Base-by-base conservation (phyloP, 2,329 filamentous ascomycete species). In the Neonectria ditissima region DNA sequence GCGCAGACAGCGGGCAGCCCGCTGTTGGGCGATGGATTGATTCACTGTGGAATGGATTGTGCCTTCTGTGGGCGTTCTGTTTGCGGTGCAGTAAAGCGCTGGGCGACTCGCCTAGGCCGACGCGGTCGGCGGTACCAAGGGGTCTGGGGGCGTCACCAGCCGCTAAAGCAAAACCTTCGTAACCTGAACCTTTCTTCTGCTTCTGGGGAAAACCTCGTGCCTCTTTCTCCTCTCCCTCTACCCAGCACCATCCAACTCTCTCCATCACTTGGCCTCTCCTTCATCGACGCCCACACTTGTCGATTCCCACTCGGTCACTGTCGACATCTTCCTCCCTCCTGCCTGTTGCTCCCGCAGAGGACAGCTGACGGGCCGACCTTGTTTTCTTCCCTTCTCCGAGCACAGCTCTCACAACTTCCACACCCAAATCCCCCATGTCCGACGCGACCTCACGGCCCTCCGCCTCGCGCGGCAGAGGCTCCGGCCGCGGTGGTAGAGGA, bases 381-480 rank as follows among this genome's bases (percentile, higher is more conserved):
- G 65, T 62, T 67, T 67, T 71, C 68, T 73, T 73, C 72, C 72
- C 71, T 77, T 78, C 76, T 65, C 62, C 56, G 71, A 73, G 71
- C 71, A 65, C 69, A 72, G 71, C 71, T 73, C 71, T 69, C 70
- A 67, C 67, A 69, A 67, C 62, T 48, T 63, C 44, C 69, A 73
- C 66, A 81, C 77, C 77, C 79, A 72, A 74, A 80, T 79, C 73
- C 76, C 82, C 80, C 84, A 98, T 98, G 96, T 97, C 96, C 87
- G 95, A 98, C 88, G 89, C 92, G 84, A 91, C 94, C 86, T 88
- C 91, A 83, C 89, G 94, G 87, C 87, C 92, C 79, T 87, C 90
- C 81, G 89, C 92, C 83, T 82, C 89, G 85, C 93, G 95, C 84
- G 94, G 95, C 83, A 92, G 96, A 88, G 93, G 93, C 84, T 91